Base-by-base conservation (phyloP, 495 filamentous ascomycete genomes). In the Chaetomium cochliodes region DNA sequence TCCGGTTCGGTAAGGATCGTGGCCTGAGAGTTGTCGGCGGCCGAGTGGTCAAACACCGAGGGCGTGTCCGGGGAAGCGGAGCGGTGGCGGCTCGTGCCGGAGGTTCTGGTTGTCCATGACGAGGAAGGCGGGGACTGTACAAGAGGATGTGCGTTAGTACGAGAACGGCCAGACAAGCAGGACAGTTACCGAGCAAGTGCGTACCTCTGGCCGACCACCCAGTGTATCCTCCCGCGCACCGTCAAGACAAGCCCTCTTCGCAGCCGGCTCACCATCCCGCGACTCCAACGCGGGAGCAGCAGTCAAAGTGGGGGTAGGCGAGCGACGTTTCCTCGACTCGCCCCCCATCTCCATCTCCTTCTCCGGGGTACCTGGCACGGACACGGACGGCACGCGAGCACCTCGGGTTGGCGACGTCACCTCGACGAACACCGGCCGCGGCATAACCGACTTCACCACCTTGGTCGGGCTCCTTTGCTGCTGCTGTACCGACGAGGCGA, bases 1-100 rank as follows among this genome's bases (percentile, higher is more conserved):
- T 80, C 77, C 0, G 77, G 77, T 61, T 78, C 77, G 1, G 78
- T 79, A 15, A 80, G 58, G 16, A 69, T 67, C 0, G 78, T 80
- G 20, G 50, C 71, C 22, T 76, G 75, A 1, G 79, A 76, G 16
- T 67, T 73, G 62, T 80, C 75, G 52, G 69, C 63, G 2, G 47
- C 69, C 0, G 77, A 78, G 61, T 59, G 69, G 62, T 80, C 78
- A 30, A 80, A 77, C 5, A 79, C 50, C 4, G 75, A 76, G 5
- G 70, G 71, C 7, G 69, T 65, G 18, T 72, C 77, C 26, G 73
- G 68, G 0, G 72, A 75, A 22, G 58, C 56, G 20, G 72, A 74
- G 6, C 65, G 59, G 22, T 28, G 53, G 22, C 60, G 59, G 33
- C 15, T 60, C 11, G 49, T 58, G 42, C 16, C 33, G 9, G 52